Base-by-base conservation (phyloP, 1,139 yeast species). In the Geotrichum australiense region DNA sequence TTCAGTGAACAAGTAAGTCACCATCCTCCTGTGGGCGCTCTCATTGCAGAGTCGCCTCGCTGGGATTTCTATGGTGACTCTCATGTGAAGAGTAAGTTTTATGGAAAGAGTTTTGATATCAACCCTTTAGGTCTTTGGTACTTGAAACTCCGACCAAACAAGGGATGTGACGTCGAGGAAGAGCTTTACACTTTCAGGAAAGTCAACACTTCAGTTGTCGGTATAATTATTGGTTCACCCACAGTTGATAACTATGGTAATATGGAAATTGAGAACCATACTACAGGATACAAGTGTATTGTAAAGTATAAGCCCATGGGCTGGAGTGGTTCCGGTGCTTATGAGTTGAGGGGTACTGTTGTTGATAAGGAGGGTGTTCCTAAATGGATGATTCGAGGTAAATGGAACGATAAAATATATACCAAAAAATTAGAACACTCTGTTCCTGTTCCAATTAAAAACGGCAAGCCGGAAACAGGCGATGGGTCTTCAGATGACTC, bases 41-140 rank as follows among this genome's bases (percentile, higher is more conserved):
- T 93, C 52, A 65, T 75, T 55, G 94, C 95, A 1, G 94, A 89
- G 61, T 77, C 94, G 2, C 74, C 86, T 1, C 77, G 78, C 51
- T 91, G 98, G 98, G 95, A 87, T 51, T 91, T 87, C 58, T 89
- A 80, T 58, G 98, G 98, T 47, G 96, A 87, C 58, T 80, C 89
- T 46, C 80, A 87, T 31, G 97, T 93, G 35, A 89, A 85, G 53
- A 80, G 95, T 4, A 80, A 80, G 56, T 91, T 93, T 61, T 77
- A 77, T 53, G 98, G 97, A 23, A 76, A 97, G 50, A 82, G 95
- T 1, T 91, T 93, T 64, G 96, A 87, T 58, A 83, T 91, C 56
- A 85, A 83, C 55, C 98, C 94, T 50, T 70, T 86, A 47, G 98
- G 96, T 43, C 75, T 82, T 39, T 89, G 96, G 97, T 87, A 80